A percentile compares a stretch with the other conserved stretches of the same genome.
phyloP scores from a whole-genome alignment of 1,284 basidiomycete genomes.

The Wolfiporia cocos region DNA sequence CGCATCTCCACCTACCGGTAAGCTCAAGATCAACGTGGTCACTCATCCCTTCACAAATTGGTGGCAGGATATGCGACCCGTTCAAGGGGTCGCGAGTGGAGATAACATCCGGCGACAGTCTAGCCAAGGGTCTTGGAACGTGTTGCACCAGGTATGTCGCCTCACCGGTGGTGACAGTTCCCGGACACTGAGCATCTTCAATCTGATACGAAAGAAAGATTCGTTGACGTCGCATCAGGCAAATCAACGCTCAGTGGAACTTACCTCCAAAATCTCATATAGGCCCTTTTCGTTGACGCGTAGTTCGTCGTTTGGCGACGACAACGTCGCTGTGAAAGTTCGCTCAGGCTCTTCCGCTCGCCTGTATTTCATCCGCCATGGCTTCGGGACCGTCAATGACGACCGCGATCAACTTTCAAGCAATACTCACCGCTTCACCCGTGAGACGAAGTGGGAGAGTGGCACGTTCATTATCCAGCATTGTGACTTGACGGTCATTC shows the following conservation, averaged over 20 bases:
- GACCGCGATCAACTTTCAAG: no score
- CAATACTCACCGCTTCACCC: slow-evolving; percentile 72
- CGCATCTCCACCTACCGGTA: slow-evolving; percentile 43
- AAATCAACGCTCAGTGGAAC: no score
- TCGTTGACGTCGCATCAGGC: no score
- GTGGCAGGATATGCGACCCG: slow-evolving; percentile 61
- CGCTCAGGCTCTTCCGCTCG: slow-evolving; percentile 43
- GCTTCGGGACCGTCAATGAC: slow-evolving; percentile 50
- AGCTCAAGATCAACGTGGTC: slow-evolving; percentile 81
- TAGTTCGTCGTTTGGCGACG: slow-evolving; percentile 68
- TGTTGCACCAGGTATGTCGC: slow-evolving; percentile 70
- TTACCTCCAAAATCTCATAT: slow-evolving; percentile 72
- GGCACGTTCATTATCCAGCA: slow-evolving; percentile 75
- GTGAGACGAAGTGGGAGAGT: slow-evolving; percentile 78
- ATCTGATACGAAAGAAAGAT: slow-evolving; percentile 39
- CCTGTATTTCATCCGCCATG: slow-evolving; percentile 81
- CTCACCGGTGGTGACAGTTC: slow-evolving; percentile 55
- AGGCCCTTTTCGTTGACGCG: slow-evolving; percentile 63
- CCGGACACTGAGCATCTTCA: slow-evolving; percentile 80
- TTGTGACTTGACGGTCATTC: slow-evolving; percentile 49
- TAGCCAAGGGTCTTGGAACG: slow-evolving; percentile 67
- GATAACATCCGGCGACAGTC: slow-evolving; percentile 48
- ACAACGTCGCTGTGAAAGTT: slow-evolving; percentile 40
- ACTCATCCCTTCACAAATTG: slow-evolving; percentile 78
- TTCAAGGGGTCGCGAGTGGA: slow-evolving; percentile 54